Evolutionary conservation across 306 rosid species (phyloP).

Genomic region (Lathyrus aphaca): DNA sequence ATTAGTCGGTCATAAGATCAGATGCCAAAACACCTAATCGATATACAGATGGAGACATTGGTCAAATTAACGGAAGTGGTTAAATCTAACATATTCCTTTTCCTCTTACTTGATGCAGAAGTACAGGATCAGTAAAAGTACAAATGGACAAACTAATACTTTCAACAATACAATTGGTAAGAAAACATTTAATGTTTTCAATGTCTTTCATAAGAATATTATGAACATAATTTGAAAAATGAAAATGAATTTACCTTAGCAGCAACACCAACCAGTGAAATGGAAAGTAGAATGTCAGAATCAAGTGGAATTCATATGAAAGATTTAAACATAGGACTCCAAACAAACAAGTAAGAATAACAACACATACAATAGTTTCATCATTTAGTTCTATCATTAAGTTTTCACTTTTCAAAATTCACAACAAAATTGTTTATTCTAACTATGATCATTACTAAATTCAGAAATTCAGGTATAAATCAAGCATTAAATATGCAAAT

Average conservation of each 20-base stretch:
- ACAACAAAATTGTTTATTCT: conserved; percentile 20
- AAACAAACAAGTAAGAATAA: conserved; percentile 74
- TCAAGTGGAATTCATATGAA: conserved; percentile 58
- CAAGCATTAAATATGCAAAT: conserved; percentile 85
- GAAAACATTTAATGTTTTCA: conserved; percentile 15
- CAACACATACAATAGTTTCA: conserved; percentile 24
- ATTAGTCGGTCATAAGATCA: no score
- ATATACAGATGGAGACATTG: no score
- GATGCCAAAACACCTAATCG: no score
- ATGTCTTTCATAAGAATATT: conserved; percentile 1
- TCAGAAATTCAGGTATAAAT: conserved; percentile 67
- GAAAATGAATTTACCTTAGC: conserved; percentile 27
- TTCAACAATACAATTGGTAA: conserved; percentile 61
- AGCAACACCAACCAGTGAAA: conserved; percentile 41
- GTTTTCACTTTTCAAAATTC: conserved; percentile 13
- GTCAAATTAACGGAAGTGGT: no score
- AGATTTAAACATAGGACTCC: conserved; percentile 59
- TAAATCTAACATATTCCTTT: no score
- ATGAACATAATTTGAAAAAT: conserved; percentile 14
- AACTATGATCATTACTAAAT: conserved; percentile 29
- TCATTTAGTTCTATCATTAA: conserved; percentile 1
- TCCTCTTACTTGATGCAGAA: conserved; percentile 65
- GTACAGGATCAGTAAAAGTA: conserved; percentile 79
- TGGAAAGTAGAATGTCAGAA: conserved; percentile 54
- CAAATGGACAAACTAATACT: conserved; percentile 65